A percentile compares a stretch with the other conserved stretches of the same genome.
Conservation (phyloP, 306 rosid genomes). For the Chamaecrista fasciculata region DNA sequence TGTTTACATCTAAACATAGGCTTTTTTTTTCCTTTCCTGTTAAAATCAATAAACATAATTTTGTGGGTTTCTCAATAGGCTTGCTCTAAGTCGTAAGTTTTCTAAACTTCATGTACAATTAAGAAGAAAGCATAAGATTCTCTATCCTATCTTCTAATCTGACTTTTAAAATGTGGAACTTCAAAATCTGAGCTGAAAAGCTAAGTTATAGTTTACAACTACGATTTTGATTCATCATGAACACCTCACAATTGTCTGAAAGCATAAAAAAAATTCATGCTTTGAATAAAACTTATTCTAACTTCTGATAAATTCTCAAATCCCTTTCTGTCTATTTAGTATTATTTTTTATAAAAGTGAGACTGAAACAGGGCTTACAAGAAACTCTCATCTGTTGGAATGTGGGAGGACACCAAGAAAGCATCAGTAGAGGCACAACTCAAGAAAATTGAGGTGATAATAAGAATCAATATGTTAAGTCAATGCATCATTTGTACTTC, state of each 20-base stretch:
- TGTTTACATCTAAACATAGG: no score
- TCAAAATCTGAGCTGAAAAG: no score
- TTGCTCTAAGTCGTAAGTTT: not conserved
- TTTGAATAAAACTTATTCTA: not conserved
- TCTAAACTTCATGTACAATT: not conserved
- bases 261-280: not conserved
- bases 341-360: not conserved
- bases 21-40: no score
- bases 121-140: not conserved
- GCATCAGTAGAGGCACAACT: conserved; percentile 60
- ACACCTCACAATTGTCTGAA: not conserved
- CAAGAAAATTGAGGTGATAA: conserved; percentile 63
- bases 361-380: conserved; percentile 58
- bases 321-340: conserved; percentile 1
- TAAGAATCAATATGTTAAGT: no score
- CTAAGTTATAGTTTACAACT: no score
- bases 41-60: no score
- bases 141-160: no score
- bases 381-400: conserved; percentile 52
- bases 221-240: no score
- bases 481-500: not conserved
- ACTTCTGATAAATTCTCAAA: not conserved
- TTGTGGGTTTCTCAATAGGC: no score
- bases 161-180: no score
- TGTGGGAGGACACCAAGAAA: conserved; percentile 68